Evolutionary conservation across 805 yeast genomes (phyloP).

Genomic region (Lachancea quebecensis): DNA sequence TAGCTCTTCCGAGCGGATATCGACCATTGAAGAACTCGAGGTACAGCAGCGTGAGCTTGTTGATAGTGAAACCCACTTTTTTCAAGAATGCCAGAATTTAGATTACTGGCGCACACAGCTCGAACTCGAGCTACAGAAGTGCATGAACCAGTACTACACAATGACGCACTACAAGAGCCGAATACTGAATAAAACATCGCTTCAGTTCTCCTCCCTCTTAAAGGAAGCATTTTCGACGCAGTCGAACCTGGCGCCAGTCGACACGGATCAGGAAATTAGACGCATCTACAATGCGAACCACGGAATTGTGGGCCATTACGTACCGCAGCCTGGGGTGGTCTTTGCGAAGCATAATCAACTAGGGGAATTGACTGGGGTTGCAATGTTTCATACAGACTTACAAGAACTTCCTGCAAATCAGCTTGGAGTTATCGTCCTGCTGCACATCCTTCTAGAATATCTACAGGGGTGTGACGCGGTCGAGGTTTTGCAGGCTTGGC

Average conservation of each 20-base stretch:
- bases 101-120: conserved; percentile 5
- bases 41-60: background rate
- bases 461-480: conserved; percentile 1
- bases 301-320: conserved; percentile 5
- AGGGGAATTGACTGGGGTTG: background rate
- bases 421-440: background rate
- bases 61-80: background rate
- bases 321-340: conserved; percentile 6
- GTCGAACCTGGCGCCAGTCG: background rate
- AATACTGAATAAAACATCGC: background rate
- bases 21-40: background rate
- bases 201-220: background rate
- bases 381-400: conserved; percentile 4
- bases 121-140: conserved; percentile 5
- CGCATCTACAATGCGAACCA: conserved; percentile 1
- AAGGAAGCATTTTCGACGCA: background rate
- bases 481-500: conserved; percentile 12
- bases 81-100: conserved; percentile 4
- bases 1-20: background rate
- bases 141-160: conserved; percentile 3
- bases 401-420: background rate
- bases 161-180: background rate
- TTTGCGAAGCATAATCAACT: background rate
- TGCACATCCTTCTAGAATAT: background rate
- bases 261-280: background rate